phyloP scores from a whole-genome alignment of 208 protist genomes.

The Acanthamoeba polyphaga region DNA sequence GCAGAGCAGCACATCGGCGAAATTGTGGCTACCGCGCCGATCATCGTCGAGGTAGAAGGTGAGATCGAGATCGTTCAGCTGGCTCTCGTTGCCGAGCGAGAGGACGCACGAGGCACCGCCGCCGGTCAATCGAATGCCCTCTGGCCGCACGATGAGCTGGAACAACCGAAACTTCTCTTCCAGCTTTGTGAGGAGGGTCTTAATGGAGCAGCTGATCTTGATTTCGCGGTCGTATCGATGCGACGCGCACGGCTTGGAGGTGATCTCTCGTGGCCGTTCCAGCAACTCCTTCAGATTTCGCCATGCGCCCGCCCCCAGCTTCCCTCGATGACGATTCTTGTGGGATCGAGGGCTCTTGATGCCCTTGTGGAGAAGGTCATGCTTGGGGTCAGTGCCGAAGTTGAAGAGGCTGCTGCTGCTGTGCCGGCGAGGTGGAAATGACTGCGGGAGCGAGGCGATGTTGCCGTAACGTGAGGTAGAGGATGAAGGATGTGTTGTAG shows the following conservation, averaged over 20 bases:
- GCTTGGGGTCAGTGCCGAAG: conserved; percentile 32
- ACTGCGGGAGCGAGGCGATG: neutral
- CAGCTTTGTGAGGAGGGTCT: neutral
- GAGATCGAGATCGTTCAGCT: conserved; percentile 43
- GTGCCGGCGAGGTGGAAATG: conserved; percentile 4
- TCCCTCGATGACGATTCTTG: conserved; percentile 24
- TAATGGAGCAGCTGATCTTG: conserved; percentile 15
- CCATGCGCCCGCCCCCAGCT: conserved; percentile 25
- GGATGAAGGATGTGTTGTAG: neutral
- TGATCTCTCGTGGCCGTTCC: conserved; percentile 20
- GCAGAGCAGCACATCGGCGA: conserved; percentile 28
- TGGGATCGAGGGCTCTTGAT: neutral
- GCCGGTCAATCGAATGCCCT: neutral
- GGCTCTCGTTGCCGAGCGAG: neutral
- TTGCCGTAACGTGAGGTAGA: neutral
- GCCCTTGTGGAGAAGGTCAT: neutral
- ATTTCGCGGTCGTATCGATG: neutral
- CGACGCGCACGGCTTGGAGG: neutral
- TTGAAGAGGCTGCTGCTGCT: conserved; percentile 29
- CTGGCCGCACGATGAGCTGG: neutral
- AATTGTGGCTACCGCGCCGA: conserved; percentile 3
- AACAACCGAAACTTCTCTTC: conserved; percentile 11
- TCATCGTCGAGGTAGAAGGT: conserved; percentile 13
- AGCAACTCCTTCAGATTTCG: neutral
- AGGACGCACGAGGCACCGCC: conserved; percentile 27